A percentile compares a stretch with the other conserved stretches of the same genome.
phyloP scores from a whole-genome alignment of 2,329 filamentous ascomycete species.

The Colletotrichum ledebouriae region DNA sequence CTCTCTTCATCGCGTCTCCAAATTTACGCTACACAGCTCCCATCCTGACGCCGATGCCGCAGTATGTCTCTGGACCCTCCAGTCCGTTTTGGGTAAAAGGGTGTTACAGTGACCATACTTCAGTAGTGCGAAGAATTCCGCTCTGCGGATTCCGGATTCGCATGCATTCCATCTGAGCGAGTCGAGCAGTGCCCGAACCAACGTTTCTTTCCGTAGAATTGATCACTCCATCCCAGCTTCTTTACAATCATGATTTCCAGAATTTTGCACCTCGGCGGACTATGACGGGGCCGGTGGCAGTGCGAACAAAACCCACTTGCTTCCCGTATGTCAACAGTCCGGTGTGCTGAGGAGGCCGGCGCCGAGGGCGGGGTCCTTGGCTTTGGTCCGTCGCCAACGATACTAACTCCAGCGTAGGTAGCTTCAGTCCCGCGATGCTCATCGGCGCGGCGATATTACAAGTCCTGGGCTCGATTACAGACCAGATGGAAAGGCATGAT shows the following conservation, averaged over 20 bases:
- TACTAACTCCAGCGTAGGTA: neutral
- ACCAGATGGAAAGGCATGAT: constrained; percentile 29
- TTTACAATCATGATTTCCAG: constrained; percentile 12
- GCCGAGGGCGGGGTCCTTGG: constrained; percentile 31
- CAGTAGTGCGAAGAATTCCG: neutral
- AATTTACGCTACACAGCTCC: neutral
- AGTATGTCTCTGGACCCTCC: neutral
- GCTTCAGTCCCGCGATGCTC: constrained; percentile 12
- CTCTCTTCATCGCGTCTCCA: neutral
- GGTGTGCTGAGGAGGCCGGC: constrained; percentile 31
- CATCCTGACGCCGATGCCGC: neutral
- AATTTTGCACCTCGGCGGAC: constrained; percentile 27
- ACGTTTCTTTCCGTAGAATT: constrained; percentile 4
- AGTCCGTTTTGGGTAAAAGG: constrained; percentile 23
- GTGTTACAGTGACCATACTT: constrained; percentile 3
- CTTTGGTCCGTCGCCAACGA: constrained; percentile 11
- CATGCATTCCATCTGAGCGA: neutral
- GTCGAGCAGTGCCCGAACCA: constrained; percentile 4
- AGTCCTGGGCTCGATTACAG: constrained; percentile 21
- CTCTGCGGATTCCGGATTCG: neutral
- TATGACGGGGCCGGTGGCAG: constrained; percentile 26
- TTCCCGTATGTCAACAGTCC: constrained; percentile 23
- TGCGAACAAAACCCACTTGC: constrained; percentile 17
- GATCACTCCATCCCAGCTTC: constrained; percentile 8
- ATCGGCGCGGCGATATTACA: constrained; percentile 6